A percentile compares a stretch with the other conserved stretches of the same genome.
Conservation (phyloP, 2,329 filamentous ascomycete species). For the Botryotinia convoluta region DNA sequence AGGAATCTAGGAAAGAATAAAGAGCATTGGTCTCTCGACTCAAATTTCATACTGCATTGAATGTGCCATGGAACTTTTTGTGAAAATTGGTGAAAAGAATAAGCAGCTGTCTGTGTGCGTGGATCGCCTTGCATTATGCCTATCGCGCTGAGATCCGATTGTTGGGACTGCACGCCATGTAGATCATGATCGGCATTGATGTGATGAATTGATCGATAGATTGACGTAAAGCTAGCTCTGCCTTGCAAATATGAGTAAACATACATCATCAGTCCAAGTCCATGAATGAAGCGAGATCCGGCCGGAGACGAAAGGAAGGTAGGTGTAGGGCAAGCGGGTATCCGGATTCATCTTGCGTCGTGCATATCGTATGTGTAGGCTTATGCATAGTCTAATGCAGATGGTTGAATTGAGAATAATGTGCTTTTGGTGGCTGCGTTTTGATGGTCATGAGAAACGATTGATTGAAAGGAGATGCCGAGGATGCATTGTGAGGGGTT, state of each 20-base stretch:
- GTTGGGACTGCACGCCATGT: neutral
- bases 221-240: constrained; percentile 7
- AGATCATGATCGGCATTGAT: constrained; percentile 5
- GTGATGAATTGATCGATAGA: neutral
- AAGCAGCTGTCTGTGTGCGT: neutral
- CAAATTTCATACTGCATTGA: neutral
- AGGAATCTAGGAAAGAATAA: neutral
- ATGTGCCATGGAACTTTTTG: neutral
- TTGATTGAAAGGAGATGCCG: neutral
- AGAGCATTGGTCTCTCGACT: constrained; percentile 3
- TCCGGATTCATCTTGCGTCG: neutral
- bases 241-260: neutral
- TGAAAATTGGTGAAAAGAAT: neutral
- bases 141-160: neutral
- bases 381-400: neutral
- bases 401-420: neutral
- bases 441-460: neutral
- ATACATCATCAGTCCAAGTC: neutral
- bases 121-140: neutral
- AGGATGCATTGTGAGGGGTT: neutral
- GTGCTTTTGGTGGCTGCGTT: neutral
- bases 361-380: neutral
- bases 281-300: neutral
- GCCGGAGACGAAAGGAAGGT: neutral
- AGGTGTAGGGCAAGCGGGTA: neutral